Evolutionary conservation across 257 asterid genomes (phyloP).

Genomic region (Rhazya stricta): DNA sequence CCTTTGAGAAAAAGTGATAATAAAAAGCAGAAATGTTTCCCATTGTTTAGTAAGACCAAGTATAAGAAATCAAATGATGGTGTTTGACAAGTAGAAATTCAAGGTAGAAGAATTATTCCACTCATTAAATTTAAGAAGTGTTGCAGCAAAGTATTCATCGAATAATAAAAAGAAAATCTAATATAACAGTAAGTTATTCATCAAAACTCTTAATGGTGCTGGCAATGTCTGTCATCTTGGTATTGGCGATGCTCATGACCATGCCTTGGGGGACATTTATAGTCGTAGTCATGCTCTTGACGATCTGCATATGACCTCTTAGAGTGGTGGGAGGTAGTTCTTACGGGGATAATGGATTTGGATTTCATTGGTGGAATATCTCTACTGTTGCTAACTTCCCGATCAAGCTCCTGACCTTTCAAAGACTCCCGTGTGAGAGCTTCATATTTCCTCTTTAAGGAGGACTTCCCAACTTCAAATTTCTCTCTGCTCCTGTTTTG

Average conservation of each 20-base stretch:
- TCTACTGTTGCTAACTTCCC: slow-evolving; percentile 1
- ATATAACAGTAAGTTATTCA: no score
- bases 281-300: neutral
- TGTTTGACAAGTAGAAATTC: no score
- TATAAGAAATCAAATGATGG: no score
- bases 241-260: neutral
- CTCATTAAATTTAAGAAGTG: no score
- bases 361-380: neutral
- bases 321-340: neutral
- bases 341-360: neutral
- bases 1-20: no score
- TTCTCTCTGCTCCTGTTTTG: neutral
- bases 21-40: no score
- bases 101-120: no score
- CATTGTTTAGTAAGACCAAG: no score
- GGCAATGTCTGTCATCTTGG: neutral
- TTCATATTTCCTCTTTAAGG: neutral
- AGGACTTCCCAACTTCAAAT: neutral
- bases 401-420: slow-evolving; percentile 11
- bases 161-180: no score
- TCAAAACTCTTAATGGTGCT: no score
- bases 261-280: neutral
- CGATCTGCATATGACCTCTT: neutral
- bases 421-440: neutral
- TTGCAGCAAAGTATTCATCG: no score